Percentiles rank a stretch among this genome's conserved stretches.
These are phyloP conservation scores for Xylariales sp. DNA, from an alignment of 2,329 filamentous ascomycete species.

Conservation along the genomic window DNA sequence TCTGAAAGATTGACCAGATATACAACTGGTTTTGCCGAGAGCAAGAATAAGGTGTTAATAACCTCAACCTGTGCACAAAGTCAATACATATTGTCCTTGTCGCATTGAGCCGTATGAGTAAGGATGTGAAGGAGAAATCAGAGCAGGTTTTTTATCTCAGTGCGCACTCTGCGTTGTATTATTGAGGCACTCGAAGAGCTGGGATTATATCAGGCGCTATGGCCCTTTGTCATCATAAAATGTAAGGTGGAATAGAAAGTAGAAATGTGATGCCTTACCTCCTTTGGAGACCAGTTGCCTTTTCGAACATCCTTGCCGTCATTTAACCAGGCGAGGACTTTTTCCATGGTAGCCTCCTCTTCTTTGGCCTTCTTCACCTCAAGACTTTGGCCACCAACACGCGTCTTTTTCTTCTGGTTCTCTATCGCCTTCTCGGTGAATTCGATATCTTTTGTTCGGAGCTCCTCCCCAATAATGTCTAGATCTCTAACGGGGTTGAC, in stretches of 20 bases:
- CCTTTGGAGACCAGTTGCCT: slow-evolving; percentile 88
- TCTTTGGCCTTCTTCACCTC: slow-evolving; percentile 98
- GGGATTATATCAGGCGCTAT: slow-evolving; percentile 95
- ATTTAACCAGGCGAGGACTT: slow-evolving; percentile 84
- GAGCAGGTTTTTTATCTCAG: slow-evolving; percentile 86
- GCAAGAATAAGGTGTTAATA: slow-evolving; percentile 95
- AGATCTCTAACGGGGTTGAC: slow-evolving; percentile 95
- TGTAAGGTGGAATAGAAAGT: slow-evolving; percentile 42
- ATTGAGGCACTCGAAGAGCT: slow-evolving; percentile 97
- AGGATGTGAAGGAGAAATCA: slow-evolving; percentile 59
- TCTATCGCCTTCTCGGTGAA: slow-evolving; percentile 97
- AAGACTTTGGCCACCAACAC: slow-evolving; percentile 91
- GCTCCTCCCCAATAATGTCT: slow-evolving; percentile 95
- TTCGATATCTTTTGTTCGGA: slow-evolving; percentile 98
- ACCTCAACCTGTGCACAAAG: slow-evolving; percentile 79
- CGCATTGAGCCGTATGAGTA: background rate
- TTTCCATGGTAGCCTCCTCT: slow-evolving; percentile 93
- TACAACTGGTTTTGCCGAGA: slow-evolving; percentile 96
- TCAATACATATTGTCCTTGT: slow-evolving; percentile 41
- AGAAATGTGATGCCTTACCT: slow-evolving; percentile 72
- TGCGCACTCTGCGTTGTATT: slow-evolving; percentile 78
- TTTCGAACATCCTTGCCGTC: slow-evolving; percentile 94
- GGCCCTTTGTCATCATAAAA: slow-evolving; percentile 97
- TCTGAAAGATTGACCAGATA: slow-evolving; percentile 98
- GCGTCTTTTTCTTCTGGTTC: slow-evolving; percentile 91